Percentiles rank a stretch among this genome's conserved stretches.
Conservation (phyloP, 164 flowering plant species). For the Litsea cubeba region DNA sequence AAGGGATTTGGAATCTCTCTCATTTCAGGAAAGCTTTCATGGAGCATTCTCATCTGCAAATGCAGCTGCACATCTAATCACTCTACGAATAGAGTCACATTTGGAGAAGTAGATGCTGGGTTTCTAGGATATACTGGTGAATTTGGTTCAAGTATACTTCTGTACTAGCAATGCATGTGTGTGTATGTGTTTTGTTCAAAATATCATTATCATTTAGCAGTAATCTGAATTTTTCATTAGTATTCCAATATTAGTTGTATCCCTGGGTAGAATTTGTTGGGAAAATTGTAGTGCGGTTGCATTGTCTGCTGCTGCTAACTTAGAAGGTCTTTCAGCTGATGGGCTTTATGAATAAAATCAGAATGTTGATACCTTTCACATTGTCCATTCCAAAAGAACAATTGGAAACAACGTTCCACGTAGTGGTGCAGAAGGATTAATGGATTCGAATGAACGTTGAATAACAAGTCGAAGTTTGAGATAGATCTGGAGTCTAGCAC, state of each 20-base stretch:
- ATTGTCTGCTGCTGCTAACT: not conserved
- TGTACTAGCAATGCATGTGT: not conserved
- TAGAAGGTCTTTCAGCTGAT: too few relatives aligned
- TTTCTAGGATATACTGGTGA: not conserved
- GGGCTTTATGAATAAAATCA: too few relatives aligned
- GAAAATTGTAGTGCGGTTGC: too few relatives aligned
- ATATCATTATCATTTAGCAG: too few relatives aligned
- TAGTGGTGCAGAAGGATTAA: too few relatives aligned
- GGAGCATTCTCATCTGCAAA: constrained; percentile 97
- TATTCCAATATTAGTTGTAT: not conserved
- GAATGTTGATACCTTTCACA: too few relatives aligned
- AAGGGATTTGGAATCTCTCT: constrained; percentile 60
- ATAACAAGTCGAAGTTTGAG: too few relatives aligned
- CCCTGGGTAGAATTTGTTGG: not conserved
- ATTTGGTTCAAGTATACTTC: not conserved
- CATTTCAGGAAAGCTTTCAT: constrained; percentile 90
- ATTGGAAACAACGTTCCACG: too few relatives aligned
- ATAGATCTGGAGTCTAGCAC: too few relatives aligned
- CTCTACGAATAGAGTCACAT: constrained; percentile 45
- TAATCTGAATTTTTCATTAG: too few relatives aligned
- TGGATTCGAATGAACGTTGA: too few relatives aligned
- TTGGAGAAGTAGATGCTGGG: not conserved
- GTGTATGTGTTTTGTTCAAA: not conserved
- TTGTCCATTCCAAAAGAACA: too few relatives aligned
- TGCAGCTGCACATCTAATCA: constrained; percentile 75